Evolutionary conservation across 768 basidiomycete genomes (phyloP), one percentile per base, ranked within the genome.

Genomic region (Filobasidium wieringae): DNA sequence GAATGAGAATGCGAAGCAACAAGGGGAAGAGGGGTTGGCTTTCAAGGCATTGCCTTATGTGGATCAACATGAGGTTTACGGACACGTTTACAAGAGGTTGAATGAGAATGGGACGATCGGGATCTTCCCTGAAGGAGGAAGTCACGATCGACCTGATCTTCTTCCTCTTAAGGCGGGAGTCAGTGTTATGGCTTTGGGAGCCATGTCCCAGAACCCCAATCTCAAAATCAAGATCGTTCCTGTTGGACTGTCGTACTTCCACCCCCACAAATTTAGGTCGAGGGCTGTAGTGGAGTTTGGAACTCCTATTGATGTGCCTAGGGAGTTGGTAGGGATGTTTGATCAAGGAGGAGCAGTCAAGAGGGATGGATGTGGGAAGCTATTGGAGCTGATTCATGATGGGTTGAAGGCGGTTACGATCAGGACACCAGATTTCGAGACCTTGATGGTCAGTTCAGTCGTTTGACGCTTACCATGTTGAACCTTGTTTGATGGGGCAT

Each of bases 51-150:
- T 97, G 57, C 90, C 92, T 0, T 84, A 84, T 69, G 82, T 99
- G 61, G 87, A 99, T 76, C 95, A 97, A 70, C 82, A 86, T 61
- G 82, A 88, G 53, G 96, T 95, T 84, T 99, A 97, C 74, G 82
- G 84, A 17, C 80, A 88, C 59, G 95, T 97, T 4, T 99, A 95
- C 73, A 79, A 88, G 68, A 81, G 82, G 56, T 76, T 97, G 56
- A 87, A 82, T 57, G 81, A 85, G 57, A 88, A 88, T 8, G 89
- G 89, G 14, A 84, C 84, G 63, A 92, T 99, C 61, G 92, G 95
- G 45, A 96, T 99, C 63, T 97, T 97, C 70, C 95, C 95, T 36
- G 95, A 97, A 84, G 92, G 95, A 65, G 95, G 95, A 56, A 96
- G 92, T 58, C 95, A 99, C 73, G 95, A 99, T 75, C 85, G 95